phyloP scores from a whole-genome alignment of 2,329 filamentous ascomycete species.

The Ophiosphaerella herpotricha region DNA sequence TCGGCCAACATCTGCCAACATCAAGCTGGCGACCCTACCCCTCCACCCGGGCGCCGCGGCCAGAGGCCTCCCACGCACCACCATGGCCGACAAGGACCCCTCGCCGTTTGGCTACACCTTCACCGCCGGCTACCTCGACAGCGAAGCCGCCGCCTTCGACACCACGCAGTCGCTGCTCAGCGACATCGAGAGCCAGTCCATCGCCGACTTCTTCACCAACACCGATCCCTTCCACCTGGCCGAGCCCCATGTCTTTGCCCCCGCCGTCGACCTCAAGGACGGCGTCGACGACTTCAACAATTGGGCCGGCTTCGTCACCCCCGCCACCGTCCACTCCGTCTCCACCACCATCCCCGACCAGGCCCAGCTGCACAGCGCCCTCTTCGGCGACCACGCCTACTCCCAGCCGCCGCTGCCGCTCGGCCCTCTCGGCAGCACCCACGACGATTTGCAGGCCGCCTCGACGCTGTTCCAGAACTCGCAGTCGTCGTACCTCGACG shows the following conservation, averaged over 20 bases:
- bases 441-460: constrained; percentile 39
- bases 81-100: constrained; percentile 42
- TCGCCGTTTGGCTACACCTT: constrained; percentile 45
- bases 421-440: constrained; percentile 28
- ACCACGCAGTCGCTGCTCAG: constrained; percentile 35
- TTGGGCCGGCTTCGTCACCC: constrained; percentile 35
- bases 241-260: constrained; percentile 16
- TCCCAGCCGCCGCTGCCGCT: constrained; percentile 11
- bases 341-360: constrained; percentile 43
- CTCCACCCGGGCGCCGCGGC: constrained; percentile 26
- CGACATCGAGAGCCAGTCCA: constrained; percentile 35
- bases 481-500: constrained; percentile 27
- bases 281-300: constrained; percentile 28
- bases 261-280: constrained; percentile 26
- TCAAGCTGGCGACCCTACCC: constrained; percentile 38
- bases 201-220: constrained; percentile 41
- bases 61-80: constrained; percentile 28
- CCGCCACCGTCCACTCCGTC: constrained; percentile 39
- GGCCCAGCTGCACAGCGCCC: constrained; percentile 32
- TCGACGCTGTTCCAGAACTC: constrained; percentile 39
- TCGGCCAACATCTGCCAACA: background rate
- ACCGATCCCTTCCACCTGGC: constrained; percentile 33
- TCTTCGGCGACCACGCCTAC: constrained; percentile 29
- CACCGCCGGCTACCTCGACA: constrained; percentile 27
- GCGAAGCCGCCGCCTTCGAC: constrained; percentile 16